A percentile compares a stretch with the other conserved stretches of the same genome.
Evolutionary conservation across 257 asterid genomes (phyloP).

Genomic region (Lycium ferocissimum): DNA sequence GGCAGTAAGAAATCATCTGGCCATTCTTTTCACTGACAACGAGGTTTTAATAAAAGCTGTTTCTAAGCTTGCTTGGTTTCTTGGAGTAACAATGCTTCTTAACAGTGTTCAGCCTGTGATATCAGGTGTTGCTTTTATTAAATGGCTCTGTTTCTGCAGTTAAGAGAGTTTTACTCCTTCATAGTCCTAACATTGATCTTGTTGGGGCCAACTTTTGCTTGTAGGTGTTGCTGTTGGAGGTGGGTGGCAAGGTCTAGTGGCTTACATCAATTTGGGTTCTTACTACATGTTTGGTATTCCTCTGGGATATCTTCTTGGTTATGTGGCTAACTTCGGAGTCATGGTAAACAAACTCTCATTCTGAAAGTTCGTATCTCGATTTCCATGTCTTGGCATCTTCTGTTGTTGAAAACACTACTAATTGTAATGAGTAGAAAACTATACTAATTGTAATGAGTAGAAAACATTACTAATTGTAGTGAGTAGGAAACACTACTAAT

Average conservation of each 20-base stretch:
- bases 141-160: background rate
- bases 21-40: constrained; percentile 57
- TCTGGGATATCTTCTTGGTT: constrained; percentile 70
- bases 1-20: constrained; percentile 52
- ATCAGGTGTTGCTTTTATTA: constrained; percentile 48
- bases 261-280: constrained; percentile 75
- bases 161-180: background rate
- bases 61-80: constrained; percentile 54
- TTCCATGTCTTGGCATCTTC: background rate
- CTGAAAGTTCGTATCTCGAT: background rate
- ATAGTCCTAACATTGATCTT: background rate
- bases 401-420: background rate
- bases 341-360: constrained; percentile 42
- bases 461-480: too few relatives aligned
- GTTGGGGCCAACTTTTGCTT: background rate
- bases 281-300: constrained; percentile 75
- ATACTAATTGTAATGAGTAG: too few relatives aligned
- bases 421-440: background rate
- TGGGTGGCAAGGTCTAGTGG: constrained; percentile 89
- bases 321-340: constrained; percentile 62
- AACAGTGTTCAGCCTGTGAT: constrained; percentile 68
- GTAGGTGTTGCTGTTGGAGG: constrained; percentile 86
- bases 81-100: constrained; percentile 58
- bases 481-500: background rate
- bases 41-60: constrained; percentile 50